Conservation (phyloP, 768 basidiomycete genomes). For the Pisolithus microcarpus region DNA sequence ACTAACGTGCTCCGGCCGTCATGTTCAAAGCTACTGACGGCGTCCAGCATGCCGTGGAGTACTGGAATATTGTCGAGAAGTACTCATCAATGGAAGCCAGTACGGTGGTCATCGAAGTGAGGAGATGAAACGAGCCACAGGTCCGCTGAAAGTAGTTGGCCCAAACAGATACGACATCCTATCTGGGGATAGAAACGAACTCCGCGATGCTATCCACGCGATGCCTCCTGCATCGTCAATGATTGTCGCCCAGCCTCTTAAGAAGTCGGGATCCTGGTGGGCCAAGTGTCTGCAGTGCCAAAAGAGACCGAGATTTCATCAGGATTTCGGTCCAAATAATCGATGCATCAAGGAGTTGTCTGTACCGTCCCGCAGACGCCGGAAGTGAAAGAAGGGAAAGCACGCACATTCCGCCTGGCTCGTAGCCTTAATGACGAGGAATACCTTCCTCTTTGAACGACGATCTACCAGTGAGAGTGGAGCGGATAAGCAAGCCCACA, state of each 20-base stretch:
- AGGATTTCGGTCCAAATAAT: slow-evolving; percentile 12
- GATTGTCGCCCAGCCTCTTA: neutral
- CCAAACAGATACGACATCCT: neutral
- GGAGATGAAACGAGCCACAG: slow-evolving; percentile 12
- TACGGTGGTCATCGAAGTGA: slow-evolving; percentile 2
- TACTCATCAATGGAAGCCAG: slow-evolving; percentile 5
- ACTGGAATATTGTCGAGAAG: slow-evolving; percentile 2
- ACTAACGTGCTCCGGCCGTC: slow-evolving; percentile 4
- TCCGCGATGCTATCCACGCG: neutral
- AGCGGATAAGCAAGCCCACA: slow-evolving; percentile 11
- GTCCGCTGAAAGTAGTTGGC: slow-evolving; percentile 3
- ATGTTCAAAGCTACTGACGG: slow-evolving; percentile 8
- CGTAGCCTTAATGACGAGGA: slow-evolving; percentile 9
- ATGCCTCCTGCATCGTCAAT: neutral
- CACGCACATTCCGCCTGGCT: slow-evolving; percentile 26
- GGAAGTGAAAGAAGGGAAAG: slow-evolving; percentile 18
- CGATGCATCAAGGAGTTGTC: slow-evolving; percentile 11
- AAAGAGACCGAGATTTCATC: slow-evolving; percentile 17
- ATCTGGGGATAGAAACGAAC: neutral
- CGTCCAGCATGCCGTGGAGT: slow-evolving; percentile 16
- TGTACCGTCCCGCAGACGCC: slow-evolving; percentile 18
- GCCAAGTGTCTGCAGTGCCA: slow-evolving; percentile 8
- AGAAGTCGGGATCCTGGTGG: slow-evolving; percentile 12
- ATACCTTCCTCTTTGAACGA: slow-evolving; percentile 13
- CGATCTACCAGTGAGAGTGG: slow-evolving; percentile 17